phyloP scores from a whole-genome alignment of 352 stramenopile species.

The Globisporangium rhizosaccharum region DNA sequence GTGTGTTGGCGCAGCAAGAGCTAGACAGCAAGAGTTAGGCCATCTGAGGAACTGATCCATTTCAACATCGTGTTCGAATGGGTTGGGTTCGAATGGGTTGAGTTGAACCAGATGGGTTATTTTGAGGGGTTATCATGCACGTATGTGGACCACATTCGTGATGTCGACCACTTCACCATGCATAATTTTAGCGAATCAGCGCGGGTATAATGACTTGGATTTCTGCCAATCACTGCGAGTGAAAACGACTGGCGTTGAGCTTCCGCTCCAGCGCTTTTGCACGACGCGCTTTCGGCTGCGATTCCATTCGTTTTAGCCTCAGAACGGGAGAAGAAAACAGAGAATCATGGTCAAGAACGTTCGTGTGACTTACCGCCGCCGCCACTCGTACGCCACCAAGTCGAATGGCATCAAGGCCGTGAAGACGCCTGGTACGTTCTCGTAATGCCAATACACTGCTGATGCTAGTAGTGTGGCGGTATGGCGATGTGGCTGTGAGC shows the following conservation, averaged over 20 bases:
- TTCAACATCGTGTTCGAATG: no score
- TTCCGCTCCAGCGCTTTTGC: conserved; percentile 7
- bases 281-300: conserved; percentile 3
- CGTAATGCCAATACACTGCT: neutral
- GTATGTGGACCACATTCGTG: no score
- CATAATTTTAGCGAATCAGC: neutral
- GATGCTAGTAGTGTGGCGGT: neutral
- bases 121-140: no score
- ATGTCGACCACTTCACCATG: no score
- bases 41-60: no score
- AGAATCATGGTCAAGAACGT: conserved; percentile 91
- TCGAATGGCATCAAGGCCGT: conserved; percentile 93
- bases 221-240: neutral
- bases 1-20: no score
- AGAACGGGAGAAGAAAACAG: conserved; percentile 72
- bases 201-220: neutral
- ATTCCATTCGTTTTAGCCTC: conserved; percentile 44
- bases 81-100: no score
- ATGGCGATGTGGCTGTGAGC: neutral
- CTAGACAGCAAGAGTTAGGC: no score
- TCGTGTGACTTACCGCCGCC: conserved; percentile 93
- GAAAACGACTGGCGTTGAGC: conserved; percentile 50
- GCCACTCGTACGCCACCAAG: conserved; percentile 96
- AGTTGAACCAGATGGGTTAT: no score
- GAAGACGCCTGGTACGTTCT: conserved; percentile 92